Percentiles rank a stretch among this genome's conserved stretches.
These are phyloP conservation scores for Trichosporon inkin DNA, from an alignment of 1,284 basidiomycete species.

Conservation along the genomic window DNA sequence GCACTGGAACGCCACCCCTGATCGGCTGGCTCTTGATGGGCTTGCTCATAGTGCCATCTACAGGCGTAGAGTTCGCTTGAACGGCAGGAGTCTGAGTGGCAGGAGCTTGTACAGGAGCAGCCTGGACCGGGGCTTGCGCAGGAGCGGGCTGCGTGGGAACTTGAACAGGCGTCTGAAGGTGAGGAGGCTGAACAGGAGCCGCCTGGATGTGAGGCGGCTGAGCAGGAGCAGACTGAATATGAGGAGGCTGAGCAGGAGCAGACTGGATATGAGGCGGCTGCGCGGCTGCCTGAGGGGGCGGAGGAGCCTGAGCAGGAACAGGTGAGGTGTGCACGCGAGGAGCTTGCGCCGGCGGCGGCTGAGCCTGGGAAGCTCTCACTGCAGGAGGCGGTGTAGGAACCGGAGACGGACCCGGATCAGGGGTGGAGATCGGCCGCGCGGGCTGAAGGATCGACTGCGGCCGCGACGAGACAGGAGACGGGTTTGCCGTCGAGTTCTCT, in stretches of 20 bases:
- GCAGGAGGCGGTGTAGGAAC: not conserved
- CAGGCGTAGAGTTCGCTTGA: no score
- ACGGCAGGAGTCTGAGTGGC: no score
- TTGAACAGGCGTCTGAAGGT: not conserved
- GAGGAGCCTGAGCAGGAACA: not conserved
- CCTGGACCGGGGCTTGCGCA: not conserved
- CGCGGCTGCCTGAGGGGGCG: not conserved
- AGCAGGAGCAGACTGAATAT: not conserved
- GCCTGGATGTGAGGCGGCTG: not conserved
- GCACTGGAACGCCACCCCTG: not conserved
- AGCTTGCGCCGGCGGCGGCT: not conserved
- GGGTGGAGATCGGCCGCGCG: constrained; percentile 27
- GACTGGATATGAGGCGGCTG: not conserved
- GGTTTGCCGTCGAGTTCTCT: not conserved
- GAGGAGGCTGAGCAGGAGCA: not conserved
- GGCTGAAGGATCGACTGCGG: constrained; percentile 25
- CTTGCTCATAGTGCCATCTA: not conserved
- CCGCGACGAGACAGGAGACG: not conserved
- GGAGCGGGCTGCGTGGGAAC: not conserved
- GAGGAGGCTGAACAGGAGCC: not conserved
- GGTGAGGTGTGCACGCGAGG: not conserved
- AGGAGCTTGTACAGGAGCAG: constrained; percentile 3
- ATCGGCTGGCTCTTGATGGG: constrained; percentile 8
- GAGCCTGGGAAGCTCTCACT: constrained; percentile 20
- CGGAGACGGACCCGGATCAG: not conserved